These are phyloP conservation scores for Carex pumila DNA, from an alignment of 176 grass and related monocot species.

Conservation along the genomic window DNA sequence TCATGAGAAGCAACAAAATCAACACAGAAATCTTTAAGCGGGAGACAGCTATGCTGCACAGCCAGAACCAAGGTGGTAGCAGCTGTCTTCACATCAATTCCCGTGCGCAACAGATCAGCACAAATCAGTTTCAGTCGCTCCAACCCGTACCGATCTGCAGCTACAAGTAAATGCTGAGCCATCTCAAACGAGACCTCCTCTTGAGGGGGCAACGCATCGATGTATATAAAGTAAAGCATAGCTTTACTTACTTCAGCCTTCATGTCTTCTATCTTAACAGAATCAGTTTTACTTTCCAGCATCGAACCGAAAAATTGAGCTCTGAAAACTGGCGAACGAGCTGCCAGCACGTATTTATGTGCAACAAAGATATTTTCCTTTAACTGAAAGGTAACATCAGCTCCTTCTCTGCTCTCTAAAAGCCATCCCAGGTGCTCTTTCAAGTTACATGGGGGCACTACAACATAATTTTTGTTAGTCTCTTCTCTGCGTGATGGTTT, in stretches of 20 bases:
- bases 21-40: slow-evolving; percentile 36
- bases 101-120: slow-evolving; percentile 10
- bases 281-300: not conserved
- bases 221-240: slow-evolving; percentile 51
- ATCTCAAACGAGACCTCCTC: slow-evolving; percentile 7
- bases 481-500: not conserved
- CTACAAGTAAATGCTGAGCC: slow-evolving; percentile 29
- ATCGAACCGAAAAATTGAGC: slow-evolving; percentile 32
- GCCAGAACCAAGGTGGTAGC: slow-evolving; percentile 27
- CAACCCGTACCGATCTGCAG: slow-evolving; percentile 35
- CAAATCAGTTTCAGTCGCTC: slow-evolving; percentile 43
- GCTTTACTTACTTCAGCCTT: slow-evolving; percentile 18
- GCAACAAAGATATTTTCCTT: not conserved
- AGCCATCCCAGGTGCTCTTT: not conserved
- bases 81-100: slow-evolving; percentile 15
- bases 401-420: not conserved
- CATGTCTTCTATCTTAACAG: slow-evolving; percentile 25
- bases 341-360: not conserved
- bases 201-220: slow-evolving; percentile 6
- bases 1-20: slow-evolving; percentile 18
- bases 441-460: not conserved
- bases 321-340: slow-evolving; percentile 27
- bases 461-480: not conserved
- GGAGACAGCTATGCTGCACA: slow-evolving; percentile 22
- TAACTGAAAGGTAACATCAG: slow-evolving; percentile 13